Base-by-base conservation (phyloP, 495 filamentous ascomycete species). In the Talaromyces proteolyticus region DNA sequence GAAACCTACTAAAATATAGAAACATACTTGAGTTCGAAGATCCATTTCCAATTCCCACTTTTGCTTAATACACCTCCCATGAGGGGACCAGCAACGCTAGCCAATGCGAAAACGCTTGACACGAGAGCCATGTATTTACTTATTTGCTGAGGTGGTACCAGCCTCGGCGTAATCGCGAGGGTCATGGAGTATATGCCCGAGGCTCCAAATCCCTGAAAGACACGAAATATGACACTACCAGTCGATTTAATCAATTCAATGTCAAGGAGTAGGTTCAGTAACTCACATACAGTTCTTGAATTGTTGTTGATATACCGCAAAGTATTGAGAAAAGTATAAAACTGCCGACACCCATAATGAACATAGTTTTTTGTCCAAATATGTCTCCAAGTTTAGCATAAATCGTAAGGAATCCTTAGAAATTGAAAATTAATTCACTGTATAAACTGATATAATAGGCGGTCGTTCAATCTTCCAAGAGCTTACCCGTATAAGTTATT, bases 351-450 rank as follows among this genome's bases (percentile, higher is more conserved):
- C 73, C 63, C 5, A 63, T 54, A 12, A 75, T 61, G 4, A 81
- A 42, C 23, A 73, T 58, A 25, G 71, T 56, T 42, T 73, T 75
- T 6, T 77, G 66, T 16, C 78, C 78, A 29, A 77, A 77, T 16
- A 82, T 69, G 51, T 82, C 77, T 49, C 77, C 77, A 37, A 77
- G 54, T 50, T 77, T 79, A 6, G 78, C 72, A 61, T 76, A 77
- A 8, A 77, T 71, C 34, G 77, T 74, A 10, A 78, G 75, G 24
- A 80, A 78, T 8, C 78, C 77, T 71, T 44, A 23, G 20, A 19
- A 34, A 34, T 34, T 34, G 14, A 34, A 34, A 2, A 6, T 19
- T n/a, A 52, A 21, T 41, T 44, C n/a, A 20, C 17, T 52, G 11
- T 21, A 12, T 43, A 16, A 46, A n/a, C 18, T 25, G 8, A 11